phyloP scores from a whole-genome alignment of 768 basidiomycete genomes.

The Lentinula boryana region DNA sequence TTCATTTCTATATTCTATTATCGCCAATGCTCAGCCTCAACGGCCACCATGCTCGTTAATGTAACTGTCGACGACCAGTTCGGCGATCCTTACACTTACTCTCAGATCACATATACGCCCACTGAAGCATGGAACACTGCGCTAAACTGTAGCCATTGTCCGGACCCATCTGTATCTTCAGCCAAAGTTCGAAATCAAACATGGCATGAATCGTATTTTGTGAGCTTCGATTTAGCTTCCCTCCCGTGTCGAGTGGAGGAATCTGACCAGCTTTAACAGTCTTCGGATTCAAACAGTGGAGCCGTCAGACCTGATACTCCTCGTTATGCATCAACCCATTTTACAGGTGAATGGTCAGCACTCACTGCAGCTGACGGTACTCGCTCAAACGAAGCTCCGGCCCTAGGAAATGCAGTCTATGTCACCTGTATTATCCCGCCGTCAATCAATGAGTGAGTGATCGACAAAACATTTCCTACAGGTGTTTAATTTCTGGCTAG shows the following conservation, averaged over 20 bases:
- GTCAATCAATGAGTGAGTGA: background rate
- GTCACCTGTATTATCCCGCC: conserved; percentile 8
- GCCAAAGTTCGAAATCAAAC: background rate
- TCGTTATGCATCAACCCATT: conserved; percentile 6
- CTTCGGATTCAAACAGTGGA: background rate
- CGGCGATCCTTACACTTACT: conserved; percentile 15
- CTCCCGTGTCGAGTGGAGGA: background rate
- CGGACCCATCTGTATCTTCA: background rate
- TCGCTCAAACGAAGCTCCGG: background rate
- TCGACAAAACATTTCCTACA: background rate
- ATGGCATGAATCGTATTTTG: conserved; percentile 8
- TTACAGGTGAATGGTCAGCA: conserved; percentile 1
- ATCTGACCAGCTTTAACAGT: background rate
- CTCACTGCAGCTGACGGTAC: background rate
- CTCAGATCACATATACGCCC: conserved; percentile 15
- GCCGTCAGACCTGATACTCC: background rate
- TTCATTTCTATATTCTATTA: background rate
- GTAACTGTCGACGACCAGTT: conserved; percentile 25
- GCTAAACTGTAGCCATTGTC: background rate
- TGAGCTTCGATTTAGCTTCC: background rate
- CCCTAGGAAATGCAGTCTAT: conserved; percentile 9
- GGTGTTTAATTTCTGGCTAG: background rate
- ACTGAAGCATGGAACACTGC: conserved; percentile 12
- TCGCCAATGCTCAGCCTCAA: background rate
- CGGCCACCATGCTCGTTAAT: conserved; percentile 14